These are phyloP conservation scores for Paramarasmius palmivorus DNA, from an alignment of 1,284 basidiomycete species.

Conservation along the genomic window DNA sequence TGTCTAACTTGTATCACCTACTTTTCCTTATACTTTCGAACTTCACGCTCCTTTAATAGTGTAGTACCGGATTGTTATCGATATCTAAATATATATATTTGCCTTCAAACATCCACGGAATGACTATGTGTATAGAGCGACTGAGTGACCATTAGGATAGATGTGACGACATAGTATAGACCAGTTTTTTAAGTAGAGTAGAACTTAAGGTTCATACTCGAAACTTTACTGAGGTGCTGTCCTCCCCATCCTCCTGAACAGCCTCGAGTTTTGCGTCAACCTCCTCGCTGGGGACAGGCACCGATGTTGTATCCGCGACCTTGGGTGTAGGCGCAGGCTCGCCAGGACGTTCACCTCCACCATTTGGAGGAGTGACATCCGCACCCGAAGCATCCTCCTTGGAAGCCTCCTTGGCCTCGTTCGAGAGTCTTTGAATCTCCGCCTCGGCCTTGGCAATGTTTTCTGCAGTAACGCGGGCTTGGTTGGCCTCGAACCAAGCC, in stretches of 20 bases:
- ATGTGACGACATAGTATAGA: no score
- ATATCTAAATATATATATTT: conserved; percentile 11
- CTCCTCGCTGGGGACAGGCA: conserved; percentile 38
- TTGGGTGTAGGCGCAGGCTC: conserved; percentile 50
- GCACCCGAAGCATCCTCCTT: conserved; percentile 39
- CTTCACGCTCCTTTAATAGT: conserved; percentile 24
- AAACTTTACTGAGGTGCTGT: background rate
- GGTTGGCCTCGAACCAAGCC: conserved; percentile 88
- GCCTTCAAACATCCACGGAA: background rate
- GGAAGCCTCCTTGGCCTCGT: conserved; percentile 40
- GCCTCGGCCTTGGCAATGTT: conserved; percentile 79
- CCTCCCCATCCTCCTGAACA: conserved; percentile 39
- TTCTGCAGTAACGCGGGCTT: conserved; percentile 65
- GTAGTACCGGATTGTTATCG: conserved; percentile 13
- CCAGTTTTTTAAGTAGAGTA: no score
- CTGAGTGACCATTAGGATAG: no score
- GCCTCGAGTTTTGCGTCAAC: conserved; percentile 50
- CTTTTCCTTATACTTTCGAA: conserved; percentile 14
- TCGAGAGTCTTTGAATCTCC: conserved; percentile 72
- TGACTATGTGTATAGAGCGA: no score
- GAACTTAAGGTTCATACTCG: no score
- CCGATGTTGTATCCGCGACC: conserved; percentile 26
- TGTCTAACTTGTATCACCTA: conserved; percentile 11
- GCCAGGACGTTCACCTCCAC: conserved; percentile 44
- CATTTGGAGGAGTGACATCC: conserved; percentile 41